phyloP scores from a whole-genome alignment of 2,329 filamentous ascomycete genomes.

The Penicillium sp. region DNA sequence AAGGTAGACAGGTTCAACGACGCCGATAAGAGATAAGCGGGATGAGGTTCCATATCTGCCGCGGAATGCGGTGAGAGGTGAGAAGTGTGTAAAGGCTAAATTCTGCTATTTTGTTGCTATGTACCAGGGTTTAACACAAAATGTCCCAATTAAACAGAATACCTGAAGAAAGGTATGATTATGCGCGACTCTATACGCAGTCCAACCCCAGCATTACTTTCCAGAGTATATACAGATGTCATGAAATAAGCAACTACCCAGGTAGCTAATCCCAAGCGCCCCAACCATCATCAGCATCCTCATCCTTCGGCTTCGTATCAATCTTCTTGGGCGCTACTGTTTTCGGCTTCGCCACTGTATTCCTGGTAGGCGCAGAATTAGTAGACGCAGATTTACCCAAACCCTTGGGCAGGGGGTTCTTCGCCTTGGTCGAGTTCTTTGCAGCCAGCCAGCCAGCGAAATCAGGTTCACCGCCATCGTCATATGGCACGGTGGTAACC shows the following conservation, averaged over 20 bases:
- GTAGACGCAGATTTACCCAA: slow-evolving; percentile 56
- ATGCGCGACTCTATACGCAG: neutral
- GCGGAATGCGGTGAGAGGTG: neutral
- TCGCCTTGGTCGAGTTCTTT: slow-evolving; percentile 68
- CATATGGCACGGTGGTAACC: slow-evolving; percentile 54
- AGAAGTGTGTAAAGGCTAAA: neutral
- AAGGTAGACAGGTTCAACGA: neutral
- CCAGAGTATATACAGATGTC: neutral
- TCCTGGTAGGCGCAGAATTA: slow-evolving; percentile 34
- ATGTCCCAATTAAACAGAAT: neutral
- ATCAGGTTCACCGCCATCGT: slow-evolving; percentile 84
- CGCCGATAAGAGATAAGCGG: slow-evolving; percentile 5
- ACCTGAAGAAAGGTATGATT: neutral
- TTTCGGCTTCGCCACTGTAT: slow-evolving; percentile 45
- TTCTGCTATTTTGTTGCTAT: too few species aligned
- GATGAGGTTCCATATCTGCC: neutral
- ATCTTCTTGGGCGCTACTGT: slow-evolving; percentile 58
- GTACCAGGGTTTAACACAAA: neutral
- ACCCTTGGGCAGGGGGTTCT: slow-evolving; percentile 77
- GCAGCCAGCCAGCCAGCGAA: slow-evolving; percentile 94
- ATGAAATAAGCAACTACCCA: neutral
- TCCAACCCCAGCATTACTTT: neutral
- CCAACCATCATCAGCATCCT: slow-evolving; percentile 44
- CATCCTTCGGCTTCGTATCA: slow-evolving; percentile 56
- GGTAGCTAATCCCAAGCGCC: slow-evolving; percentile 44